Evolutionary conservation across 768 basidiomycete genomes (phyloP), one percentile per base, ranked within the genome.

Genomic region (Trametes cubensis): DNA sequence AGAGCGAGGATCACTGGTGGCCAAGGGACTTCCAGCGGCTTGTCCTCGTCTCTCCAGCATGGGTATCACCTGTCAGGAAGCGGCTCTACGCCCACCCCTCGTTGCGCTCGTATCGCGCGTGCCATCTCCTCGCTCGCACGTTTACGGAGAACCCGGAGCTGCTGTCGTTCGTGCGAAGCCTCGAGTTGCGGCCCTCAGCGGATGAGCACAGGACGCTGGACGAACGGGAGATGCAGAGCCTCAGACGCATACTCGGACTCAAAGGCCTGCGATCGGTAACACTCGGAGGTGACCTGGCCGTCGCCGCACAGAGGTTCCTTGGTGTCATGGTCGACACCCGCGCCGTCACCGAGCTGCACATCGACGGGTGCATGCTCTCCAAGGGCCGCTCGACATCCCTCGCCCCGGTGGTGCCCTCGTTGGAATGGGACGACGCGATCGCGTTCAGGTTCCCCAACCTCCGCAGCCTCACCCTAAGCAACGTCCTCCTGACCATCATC

Each of bases 341-440:
- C 18, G 61, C 70, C 18, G 67, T 86, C 17, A 71, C 70, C 47
- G 74, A 78, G 39, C 69, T 85, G 18, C 78, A 78, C 50, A 74
- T 85, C 62, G 80, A 85, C 67, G 85, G 83, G 10, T 74, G 71
- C 49, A 52, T 55, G 77, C 14, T 47, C 49, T 58, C 63, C n/a
- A 55, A 68, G 44, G 68, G 69, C 23, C 56, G 75, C 39, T 63
- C 63, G 52, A 53, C 64, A 18, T 56, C 26, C 25, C 42, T 41
- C 26, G 40, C 34, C 34, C 55, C 54, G 56, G 58, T 23, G 30
- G 38, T 69, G 25, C 74, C 81, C 1, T 81, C 81, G 18, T 68
- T 86, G 65, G 79, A 80, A 63, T 85, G 84, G 83, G 82, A 84
- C 66, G 82, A 84, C 54, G 71, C 71, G 40, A 69, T 83, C n/a